Conservation (phyloP, 768 basidiomycete species). For the Chiua virens region DNA sequence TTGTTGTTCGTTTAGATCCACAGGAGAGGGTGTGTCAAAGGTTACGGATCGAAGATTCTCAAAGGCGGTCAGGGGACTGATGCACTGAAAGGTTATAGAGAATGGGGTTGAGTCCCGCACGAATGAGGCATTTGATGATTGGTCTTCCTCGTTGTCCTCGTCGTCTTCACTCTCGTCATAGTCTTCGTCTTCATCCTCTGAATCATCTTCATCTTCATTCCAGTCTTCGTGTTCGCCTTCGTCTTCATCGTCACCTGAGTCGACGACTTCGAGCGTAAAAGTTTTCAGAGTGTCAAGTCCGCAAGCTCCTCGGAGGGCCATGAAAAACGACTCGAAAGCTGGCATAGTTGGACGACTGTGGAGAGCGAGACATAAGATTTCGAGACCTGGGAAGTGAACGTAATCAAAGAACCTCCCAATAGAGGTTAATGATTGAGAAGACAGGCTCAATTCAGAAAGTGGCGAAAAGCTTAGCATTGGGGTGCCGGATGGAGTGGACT, state of each 20-base stretch:
- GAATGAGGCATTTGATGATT: background rate
- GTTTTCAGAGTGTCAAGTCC: background rate
- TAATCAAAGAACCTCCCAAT: background rate
- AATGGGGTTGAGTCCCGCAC: background rate
- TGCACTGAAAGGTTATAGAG: background rate
- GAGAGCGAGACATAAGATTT: background rate
- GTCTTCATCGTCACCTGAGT: background rate
- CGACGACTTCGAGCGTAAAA: background rate
- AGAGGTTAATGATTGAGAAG: background rate
- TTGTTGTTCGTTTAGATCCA: slow-evolving; percentile 5
- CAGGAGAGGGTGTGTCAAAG: background rate
- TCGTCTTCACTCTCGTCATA: too few species aligned
- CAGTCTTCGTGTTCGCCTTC: too few species aligned
- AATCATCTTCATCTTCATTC: too few species aligned
- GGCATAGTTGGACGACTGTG: background rate
- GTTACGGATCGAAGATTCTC: slow-evolving; percentile 1
- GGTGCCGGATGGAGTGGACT: background rate
- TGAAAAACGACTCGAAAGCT: slow-evolving; percentile 4
- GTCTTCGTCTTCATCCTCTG: too few species aligned
- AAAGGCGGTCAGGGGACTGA: slow-evolving; percentile 6
- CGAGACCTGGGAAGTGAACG: background rate
- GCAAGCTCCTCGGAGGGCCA: background rate
- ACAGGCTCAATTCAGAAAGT: background rate
- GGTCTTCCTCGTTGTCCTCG: background rate
- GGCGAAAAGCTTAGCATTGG: background rate